Evolutionary conservation across 345 rosid species (phyloP).

Genomic region (Moricandia moricandioides): DNA sequence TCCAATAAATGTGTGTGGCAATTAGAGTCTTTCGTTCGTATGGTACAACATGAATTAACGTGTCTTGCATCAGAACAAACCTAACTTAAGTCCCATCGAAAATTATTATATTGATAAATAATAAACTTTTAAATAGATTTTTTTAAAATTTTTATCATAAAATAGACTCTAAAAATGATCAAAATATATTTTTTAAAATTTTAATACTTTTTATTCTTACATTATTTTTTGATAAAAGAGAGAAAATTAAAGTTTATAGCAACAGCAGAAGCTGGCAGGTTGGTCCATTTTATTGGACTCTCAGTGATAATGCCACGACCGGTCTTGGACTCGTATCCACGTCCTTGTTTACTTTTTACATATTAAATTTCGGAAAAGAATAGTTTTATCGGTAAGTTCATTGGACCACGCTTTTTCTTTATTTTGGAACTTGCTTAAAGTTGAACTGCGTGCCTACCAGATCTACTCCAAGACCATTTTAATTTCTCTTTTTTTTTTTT

Average conservation of each 20-base stretch:
- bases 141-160: no score
- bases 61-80: conserved; percentile 13
- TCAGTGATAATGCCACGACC: conserved; percentile 23
- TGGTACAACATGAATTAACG: conserved; percentile 15
- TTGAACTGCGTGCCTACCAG: conserved; percentile 20
- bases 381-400: neutral
- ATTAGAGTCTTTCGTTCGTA: neutral
- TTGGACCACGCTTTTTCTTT: conserved; percentile 29
- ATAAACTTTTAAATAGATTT: no score
- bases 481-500: neutral
- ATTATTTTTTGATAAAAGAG: neutral
- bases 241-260: neutral
- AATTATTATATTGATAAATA: no score
- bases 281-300: conserved; percentile 23
- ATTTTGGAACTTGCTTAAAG: neutral
- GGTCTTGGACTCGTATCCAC: conserved; percentile 21
- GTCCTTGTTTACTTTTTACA: neutral
- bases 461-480: conserved; percentile 1
- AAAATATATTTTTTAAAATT: no score
- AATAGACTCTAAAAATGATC: no score
- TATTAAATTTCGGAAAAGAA: neutral
- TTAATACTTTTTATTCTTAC: no score
- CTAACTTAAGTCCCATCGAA: conserved; percentile 11
- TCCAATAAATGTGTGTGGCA: neutral
- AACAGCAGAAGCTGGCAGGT: conserved; percentile 31